A percentile compares a stretch with the other conserved stretches of the same genome.
These are phyloP conservation scores for Chiua sp. DNA, from an alignment of 1,284 basidiomycete genomes.

Conservation along the genomic window DNA sequence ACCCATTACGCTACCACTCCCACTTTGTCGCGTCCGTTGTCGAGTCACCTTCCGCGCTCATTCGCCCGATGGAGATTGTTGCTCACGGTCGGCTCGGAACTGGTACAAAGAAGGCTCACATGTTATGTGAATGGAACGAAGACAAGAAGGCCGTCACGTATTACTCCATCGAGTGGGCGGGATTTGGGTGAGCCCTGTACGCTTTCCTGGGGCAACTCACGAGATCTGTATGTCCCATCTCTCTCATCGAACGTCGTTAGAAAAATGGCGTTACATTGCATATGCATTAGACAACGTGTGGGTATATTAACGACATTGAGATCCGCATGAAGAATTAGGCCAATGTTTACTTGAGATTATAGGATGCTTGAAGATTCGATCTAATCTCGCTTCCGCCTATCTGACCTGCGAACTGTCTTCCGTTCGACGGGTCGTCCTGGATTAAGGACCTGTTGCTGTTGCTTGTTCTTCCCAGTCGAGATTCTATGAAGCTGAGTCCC, in stretches of 20 bases:
- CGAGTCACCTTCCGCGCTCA: slow-evolving; percentile 59
- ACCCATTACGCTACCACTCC: slow-evolving; percentile 95
- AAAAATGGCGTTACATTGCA: slow-evolving; percentile 8
- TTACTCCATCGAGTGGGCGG: slow-evolving; percentile 91
- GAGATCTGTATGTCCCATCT: background rate
- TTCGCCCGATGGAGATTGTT: slow-evolving; percentile 91
- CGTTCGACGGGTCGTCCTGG: slow-evolving; percentile 17
- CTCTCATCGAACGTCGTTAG: background rate
- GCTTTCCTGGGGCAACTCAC: background rate
- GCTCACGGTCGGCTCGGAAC: slow-evolving; percentile 96
- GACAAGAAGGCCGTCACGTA: slow-evolving; percentile 70
- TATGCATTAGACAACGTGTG: slow-evolving; percentile 13
- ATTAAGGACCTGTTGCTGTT: slow-evolving; percentile 9
- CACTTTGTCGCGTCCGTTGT: slow-evolving; percentile 92
- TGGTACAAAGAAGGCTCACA: slow-evolving; percentile 96
- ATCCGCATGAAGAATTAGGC: slow-evolving; percentile 18
- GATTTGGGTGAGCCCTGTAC: slow-evolving; percentile 68
- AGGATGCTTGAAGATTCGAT: slow-evolving; percentile 6
- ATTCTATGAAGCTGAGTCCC: slow-evolving; percentile 33
- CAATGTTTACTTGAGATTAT: slow-evolving; percentile 12
- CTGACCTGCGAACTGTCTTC: slow-evolving; percentile 36
- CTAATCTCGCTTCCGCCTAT: slow-evolving; percentile 47
- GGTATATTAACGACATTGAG: slow-evolving; percentile 18
- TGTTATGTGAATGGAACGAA: slow-evolving; percentile 90
- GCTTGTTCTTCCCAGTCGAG: slow-evolving; percentile 11